Conservation (phyloP, 2,329 filamentous ascomycete species). For the Coleophoma eucalyptorum region DNA sequence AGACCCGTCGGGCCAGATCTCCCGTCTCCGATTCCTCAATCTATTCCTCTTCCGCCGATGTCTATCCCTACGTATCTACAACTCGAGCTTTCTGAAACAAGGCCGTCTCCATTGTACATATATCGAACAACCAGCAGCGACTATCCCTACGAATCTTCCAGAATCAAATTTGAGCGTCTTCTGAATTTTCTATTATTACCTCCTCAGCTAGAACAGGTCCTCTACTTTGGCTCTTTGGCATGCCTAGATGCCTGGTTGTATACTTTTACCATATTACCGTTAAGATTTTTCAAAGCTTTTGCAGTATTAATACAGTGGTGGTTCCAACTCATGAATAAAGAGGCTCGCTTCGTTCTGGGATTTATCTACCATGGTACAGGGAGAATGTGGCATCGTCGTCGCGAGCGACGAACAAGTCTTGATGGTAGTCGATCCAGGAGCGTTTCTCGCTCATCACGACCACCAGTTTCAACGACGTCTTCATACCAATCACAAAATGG, state of each 20-base stretch:
- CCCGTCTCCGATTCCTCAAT: slow-evolving; percentile 38
- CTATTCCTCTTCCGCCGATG: slow-evolving; percentile 62
- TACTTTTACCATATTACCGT: slow-evolving; percentile 89
- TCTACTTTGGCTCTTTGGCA: slow-evolving; percentile 84
- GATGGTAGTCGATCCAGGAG: slow-evolving; percentile 22
- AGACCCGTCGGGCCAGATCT: slow-evolving; percentile 11
- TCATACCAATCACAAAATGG: slow-evolving; percentile 19
- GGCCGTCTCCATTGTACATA: slow-evolving; percentile 63
- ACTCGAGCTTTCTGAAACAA: slow-evolving; percentile 57
- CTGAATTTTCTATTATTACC: slow-evolving; percentile 85
- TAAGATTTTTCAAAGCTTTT: slow-evolving; percentile 80
- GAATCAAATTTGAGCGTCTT: slow-evolving; percentile 86
- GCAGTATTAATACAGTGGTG: slow-evolving; percentile 77
- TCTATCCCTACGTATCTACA: slow-evolving; percentile 63
- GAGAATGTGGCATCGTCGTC: slow-evolving; percentile 62
- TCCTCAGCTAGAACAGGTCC: slow-evolving; percentile 74
- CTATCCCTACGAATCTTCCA: slow-evolving; percentile 83
- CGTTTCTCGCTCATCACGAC: slow-evolving; percentile 19
- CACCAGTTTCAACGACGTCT: slow-evolving; percentile 17
- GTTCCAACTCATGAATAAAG: slow-evolving; percentile 66
- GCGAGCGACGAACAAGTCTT: slow-evolving; percentile 43
- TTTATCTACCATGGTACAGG: slow-evolving; percentile 81
- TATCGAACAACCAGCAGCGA: slow-evolving; percentile 54
- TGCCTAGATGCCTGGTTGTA: slow-evolving; percentile 96
- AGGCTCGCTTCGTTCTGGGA: slow-evolving; percentile 65